These are phyloP conservation scores for Gomphus sp. DNA, from an alignment of 1,284 basidiomycete genomes.

Conservation along the genomic window DNA sequence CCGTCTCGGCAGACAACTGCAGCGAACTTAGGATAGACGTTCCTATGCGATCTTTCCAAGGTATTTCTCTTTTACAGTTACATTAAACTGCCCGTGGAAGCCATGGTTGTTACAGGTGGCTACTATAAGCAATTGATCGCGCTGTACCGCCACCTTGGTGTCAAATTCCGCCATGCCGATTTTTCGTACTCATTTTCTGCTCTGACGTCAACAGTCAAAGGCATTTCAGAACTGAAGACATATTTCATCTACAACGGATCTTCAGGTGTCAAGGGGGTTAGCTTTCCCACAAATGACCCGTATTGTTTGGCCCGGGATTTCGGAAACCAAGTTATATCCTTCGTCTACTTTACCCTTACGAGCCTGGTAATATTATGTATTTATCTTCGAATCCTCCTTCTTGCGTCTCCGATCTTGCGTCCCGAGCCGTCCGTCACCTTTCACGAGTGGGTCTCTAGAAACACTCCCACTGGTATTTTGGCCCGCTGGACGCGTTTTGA, in stretches of 20 bases:
- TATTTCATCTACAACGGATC: slow-evolving; percentile 58
- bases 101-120: slow-evolving; percentile 29
- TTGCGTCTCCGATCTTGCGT: slow-evolving; percentile 40
- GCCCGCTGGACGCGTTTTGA: slow-evolving; percentile 34
- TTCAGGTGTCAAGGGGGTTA: slow-evolving; percentile 45
- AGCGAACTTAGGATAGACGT: slow-evolving; percentile 53
- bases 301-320: slow-evolving; percentile 11
- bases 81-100: neutral
- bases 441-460: slow-evolving; percentile 35
- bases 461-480: slow-evolving; percentile 30
- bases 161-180: slow-evolving; percentile 39
- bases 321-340: slow-evolving; percentile 19
- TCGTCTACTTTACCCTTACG: slow-evolving; percentile 25
- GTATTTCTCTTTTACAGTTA: slow-evolving; percentile 23
- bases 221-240: slow-evolving; percentile 26
- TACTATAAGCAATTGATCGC: slow-evolving; percentile 63
- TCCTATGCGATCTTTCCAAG: slow-evolving; percentile 74
- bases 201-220: slow-evolving; percentile 21
- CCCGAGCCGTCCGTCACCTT: slow-evolving; percentile 30
- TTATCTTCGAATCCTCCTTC: slow-evolving; percentile 44
- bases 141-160: slow-evolving; percentile 50
- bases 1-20: slow-evolving; percentile 23
- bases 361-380: slow-evolving; percentile 36
- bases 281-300: slow-evolving; percentile 36
- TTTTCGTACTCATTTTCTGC: slow-evolving; percentile 66